Percentiles rank a stretch among this genome's conserved stretches.
These are phyloP conservation scores for Bipolaris cookei DNA, from an alignment of 2,329 filamentous ascomycete species.

Conservation along the genomic window DNA sequence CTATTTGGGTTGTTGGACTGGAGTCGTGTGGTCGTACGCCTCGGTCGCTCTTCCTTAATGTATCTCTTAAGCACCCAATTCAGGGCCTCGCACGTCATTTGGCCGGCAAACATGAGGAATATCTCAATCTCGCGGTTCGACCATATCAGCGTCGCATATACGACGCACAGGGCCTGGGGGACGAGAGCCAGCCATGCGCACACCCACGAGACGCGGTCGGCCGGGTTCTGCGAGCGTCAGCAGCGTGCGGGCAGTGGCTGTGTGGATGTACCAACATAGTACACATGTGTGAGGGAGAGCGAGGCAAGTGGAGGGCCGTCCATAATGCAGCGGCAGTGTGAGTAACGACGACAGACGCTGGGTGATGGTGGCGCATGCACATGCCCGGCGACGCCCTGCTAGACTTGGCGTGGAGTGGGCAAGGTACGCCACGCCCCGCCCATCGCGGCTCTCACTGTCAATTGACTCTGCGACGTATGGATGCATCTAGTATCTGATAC, in stretches of 20 bases:
- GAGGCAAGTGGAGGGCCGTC: slow-evolving; percentile 74
- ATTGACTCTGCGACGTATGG: no score
- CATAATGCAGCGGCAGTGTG: slow-evolving; percentile 42
- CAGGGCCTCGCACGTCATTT: slow-evolving; percentile 87
- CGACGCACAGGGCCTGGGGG: slow-evolving; percentile 87
- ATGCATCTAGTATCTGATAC: no score
- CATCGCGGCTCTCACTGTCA: no score
- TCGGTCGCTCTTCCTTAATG: slow-evolving; percentile 90
- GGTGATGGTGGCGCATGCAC: slow-evolving; percentile 7
- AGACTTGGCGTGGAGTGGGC: slow-evolving; percentile 13
- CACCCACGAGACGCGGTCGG: slow-evolving; percentile 81
- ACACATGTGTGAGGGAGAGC: slow-evolving; percentile 91
- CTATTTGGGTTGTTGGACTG: neutral
- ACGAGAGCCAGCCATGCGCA: slow-evolving; percentile 95
- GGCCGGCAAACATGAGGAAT: slow-evolving; percentile 85
- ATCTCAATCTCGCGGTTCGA: slow-evolving; percentile 91
- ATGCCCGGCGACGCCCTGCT: slow-evolving; percentile 5
- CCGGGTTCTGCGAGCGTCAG: slow-evolving; percentile 71
- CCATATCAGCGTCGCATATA: slow-evolving; percentile 90
- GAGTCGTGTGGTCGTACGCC: slow-evolving; percentile 60
- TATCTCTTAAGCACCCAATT: slow-evolving; percentile 90
- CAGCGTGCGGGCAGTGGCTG: slow-evolving; percentile 9
- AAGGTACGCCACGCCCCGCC: neutral
- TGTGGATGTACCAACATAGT: slow-evolving; percentile 72
- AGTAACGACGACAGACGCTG: neutral